Evolutionary conservation across 176 grass and related monocot species (phyloP).

Genomic region (Miscanthus lutarioriparius): DNA sequence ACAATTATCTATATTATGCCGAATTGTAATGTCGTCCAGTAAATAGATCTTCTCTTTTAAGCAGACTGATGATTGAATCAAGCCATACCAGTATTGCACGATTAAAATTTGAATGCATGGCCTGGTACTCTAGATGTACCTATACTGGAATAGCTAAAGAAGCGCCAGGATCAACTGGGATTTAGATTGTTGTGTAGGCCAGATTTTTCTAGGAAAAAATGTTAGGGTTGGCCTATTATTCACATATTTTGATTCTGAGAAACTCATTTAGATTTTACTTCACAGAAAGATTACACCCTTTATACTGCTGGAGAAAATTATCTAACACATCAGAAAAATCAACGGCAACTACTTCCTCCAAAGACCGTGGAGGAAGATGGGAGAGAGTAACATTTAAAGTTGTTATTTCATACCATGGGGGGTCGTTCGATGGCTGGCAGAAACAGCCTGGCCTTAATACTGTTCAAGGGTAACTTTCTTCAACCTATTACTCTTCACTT

Average conservation of each 20-base stretch:
- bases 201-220: background rate
- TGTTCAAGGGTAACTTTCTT: slow-evolving; percentile 81
- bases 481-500: slow-evolving; percentile 9
- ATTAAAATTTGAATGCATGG: background rate
- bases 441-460: slow-evolving; percentile 84
- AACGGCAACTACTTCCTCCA: slow-evolving; percentile 31
- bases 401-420: slow-evolving; percentile 80
- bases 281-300: slow-evolving; percentile 27
- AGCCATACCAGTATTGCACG: background rate
- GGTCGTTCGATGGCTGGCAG: slow-evolving; percentile 90
- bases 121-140: background rate
- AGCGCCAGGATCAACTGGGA: background rate
- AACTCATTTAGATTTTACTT: slow-evolving; percentile 4
- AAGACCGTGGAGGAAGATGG: slow-evolving; percentile 76
- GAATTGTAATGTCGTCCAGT: background rate
- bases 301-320: slow-evolving; percentile 35
- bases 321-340: slow-evolving; percentile 16
- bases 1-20: background rate
- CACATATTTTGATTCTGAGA: background rate
- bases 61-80: background rate
- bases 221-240: background rate
- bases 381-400: slow-evolving; percentile 81
- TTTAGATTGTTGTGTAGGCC: background rate
- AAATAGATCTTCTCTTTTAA: background rate
- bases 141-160: background rate